These are phyloP conservation scores for Botrytis fragariae DNA, from an alignment of 2,329 filamentous ascomycete species.

Conservation along the genomic window DNA sequence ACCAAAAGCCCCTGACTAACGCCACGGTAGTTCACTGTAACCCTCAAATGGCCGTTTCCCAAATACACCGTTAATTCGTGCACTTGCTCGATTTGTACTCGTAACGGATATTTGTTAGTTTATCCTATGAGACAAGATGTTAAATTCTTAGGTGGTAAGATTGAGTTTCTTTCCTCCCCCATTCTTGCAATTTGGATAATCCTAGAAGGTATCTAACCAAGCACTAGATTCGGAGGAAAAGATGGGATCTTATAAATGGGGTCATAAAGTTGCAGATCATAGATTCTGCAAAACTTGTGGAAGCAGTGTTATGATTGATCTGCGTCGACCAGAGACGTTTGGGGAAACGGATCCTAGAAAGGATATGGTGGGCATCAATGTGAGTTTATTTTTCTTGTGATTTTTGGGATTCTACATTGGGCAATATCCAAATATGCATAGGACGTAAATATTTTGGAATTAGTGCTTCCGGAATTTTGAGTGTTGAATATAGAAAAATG, in stretches of 20 bases:
- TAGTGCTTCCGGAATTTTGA: background rate
- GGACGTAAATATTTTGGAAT: background rate
- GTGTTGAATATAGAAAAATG: too few relatives aligned
- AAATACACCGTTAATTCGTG: conserved; percentile 56
- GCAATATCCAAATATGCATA: background rate
- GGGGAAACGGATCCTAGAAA: conserved; percentile 27
- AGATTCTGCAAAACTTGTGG: conserved; percentile 32
- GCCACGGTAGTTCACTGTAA: conserved; percentile 44
- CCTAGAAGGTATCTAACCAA: background rate
- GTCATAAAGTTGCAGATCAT: conserved; percentile 23
- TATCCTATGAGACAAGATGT: conserved; percentile 31
- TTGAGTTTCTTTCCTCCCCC: background rate
- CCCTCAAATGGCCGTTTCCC: conserved; percentile 47
- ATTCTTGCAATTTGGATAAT: too few relatives aligned
- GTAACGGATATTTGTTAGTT: conserved; percentile 47
- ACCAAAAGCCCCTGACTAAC: background rate
- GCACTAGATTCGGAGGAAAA: conserved; percentile 15
- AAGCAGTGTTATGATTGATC: conserved; percentile 29
- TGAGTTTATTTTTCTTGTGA: conserved; percentile 16
- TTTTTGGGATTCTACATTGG: background rate
- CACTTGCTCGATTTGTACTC: conserved; percentile 64
- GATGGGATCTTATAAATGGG: conserved; percentile 23
- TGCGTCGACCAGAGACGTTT: conserved; percentile 2
- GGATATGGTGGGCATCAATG: conserved; percentile 30
- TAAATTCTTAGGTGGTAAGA: conserved; percentile 23